Percentiles rank a stretch among this genome's conserved stretches.
Evolutionary conservation across 495 filamentous ascomycete species (phyloP).

Genomic region (Neurospora hispaniola): DNA sequence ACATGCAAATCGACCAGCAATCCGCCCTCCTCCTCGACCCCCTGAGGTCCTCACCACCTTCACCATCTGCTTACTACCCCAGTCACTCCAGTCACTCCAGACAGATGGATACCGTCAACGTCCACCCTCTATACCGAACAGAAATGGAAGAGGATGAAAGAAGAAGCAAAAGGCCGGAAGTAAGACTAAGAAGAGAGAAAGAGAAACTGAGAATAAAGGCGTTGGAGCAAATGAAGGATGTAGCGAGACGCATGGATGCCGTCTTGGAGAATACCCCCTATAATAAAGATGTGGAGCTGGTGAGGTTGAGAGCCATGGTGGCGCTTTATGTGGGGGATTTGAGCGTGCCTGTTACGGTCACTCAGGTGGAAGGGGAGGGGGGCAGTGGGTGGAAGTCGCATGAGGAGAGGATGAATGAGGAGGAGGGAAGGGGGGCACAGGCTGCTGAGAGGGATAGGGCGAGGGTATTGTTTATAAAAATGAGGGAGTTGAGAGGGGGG

Average conservation of each 20-base stretch:
- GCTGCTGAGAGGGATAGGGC: constrained; percentile 19
- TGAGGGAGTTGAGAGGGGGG: constrained; percentile 15
- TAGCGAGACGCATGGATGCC: constrained; percentile 54
- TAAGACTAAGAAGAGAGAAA: constrained; percentile 7
- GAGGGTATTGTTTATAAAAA: constrained; percentile 16
- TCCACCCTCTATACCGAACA: not conserved
- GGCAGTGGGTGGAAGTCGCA: not conserved
- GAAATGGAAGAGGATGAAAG: not conserved
- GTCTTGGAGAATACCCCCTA: constrained; percentile 55
- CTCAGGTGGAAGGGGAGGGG: not conserved
- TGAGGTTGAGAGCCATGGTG: constrained; percentile 55
- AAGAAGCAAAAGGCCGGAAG: not conserved
- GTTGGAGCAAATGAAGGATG: constrained; percentile 26
- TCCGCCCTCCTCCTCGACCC: not conserved
- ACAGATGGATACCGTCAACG: not conserved
- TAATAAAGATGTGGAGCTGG: constrained; percentile 44
- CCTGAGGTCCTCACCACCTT: not conserved
- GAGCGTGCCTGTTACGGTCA: constrained; percentile 11
- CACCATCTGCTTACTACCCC: not conserved
- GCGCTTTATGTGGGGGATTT: constrained; percentile 60
- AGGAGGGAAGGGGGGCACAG: constrained; percentile 13
- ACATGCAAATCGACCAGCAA: not conserved
- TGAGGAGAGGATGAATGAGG: constrained; percentile 12
- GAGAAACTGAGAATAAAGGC: constrained; percentile 19
- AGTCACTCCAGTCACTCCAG: not conserved